These are phyloP conservation scores for Penicillium sp. DNA, from an alignment of 2,329 filamentous ascomycete genomes.

Conservation along the genomic window DNA sequence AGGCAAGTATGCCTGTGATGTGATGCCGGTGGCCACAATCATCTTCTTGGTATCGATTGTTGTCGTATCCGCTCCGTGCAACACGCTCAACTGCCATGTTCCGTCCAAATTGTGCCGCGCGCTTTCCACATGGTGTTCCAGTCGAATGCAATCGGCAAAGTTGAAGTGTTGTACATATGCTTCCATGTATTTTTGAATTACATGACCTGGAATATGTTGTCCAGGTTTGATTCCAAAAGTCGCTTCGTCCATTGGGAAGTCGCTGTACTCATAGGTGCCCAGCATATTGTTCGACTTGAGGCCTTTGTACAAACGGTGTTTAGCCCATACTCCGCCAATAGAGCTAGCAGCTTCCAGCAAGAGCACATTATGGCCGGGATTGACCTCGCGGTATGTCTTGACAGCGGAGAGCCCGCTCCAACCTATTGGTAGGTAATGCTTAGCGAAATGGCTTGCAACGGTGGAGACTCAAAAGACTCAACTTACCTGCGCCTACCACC, in stretches of 20 bases:
- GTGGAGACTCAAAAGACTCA: not conserved
- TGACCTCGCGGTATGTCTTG: constrained; percentile 52
- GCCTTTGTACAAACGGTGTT: constrained; percentile 56
- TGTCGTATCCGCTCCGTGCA: constrained; percentile 7
- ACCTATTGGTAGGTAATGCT: constrained; percentile 37
- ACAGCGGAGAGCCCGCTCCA: constrained; percentile 53
- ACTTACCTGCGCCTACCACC: constrained; percentile 26
- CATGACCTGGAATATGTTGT: constrained; percentile 52
- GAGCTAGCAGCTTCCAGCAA: constrained; percentile 52
- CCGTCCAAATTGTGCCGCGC: constrained; percentile 38
- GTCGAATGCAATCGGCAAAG: constrained; percentile 42
- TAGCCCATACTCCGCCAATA: constrained; percentile 62
- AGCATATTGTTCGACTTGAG: constrained; percentile 67
- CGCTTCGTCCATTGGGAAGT: constrained; percentile 59
- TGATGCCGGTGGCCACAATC: constrained; percentile 55
- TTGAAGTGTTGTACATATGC: constrained; percentile 49
- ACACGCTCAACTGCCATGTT: constrained; percentile 28
- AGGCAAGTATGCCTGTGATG: constrained; percentile 51
- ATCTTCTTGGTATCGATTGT: constrained; percentile 41
- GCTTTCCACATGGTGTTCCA: constrained; percentile 45
- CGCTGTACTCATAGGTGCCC: constrained; percentile 64
- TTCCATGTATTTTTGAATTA: constrained; percentile 50
- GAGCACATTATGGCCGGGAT: constrained; percentile 49
- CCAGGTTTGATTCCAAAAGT: constrained; percentile 44
- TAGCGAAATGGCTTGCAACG: constrained; percentile 28